Base-by-base conservation (phyloP, 225 moss, liverwort and hornwort genomes). In the Antitrichia curtipendula region DNA sequence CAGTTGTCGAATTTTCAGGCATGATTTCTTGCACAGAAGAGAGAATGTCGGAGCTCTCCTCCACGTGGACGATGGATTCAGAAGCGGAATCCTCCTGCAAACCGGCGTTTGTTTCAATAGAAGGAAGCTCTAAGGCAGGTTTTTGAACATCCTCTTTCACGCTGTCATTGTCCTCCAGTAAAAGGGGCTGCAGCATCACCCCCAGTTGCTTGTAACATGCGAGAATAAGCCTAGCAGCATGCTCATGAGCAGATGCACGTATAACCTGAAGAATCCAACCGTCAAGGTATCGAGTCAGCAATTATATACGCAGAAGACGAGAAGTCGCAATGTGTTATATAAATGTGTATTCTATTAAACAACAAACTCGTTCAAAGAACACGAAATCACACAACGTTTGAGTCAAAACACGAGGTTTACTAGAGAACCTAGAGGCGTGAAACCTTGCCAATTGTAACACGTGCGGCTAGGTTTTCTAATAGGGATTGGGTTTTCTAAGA, bases 211-310 rank as follows among this genome's bases (percentile, higher is more conserved):
- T 95, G 76, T 96, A 96, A 71, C 96, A 96, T 49, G 96, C 92
- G 29, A 98, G 93, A 83, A 97, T 96, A 83, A 98, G 93, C 92
- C 97, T 95, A 61, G 97, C 98, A 65, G 95, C 95, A 92, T 99
- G 99, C 90, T 99, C 99, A 92, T 99, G 97, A 29, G 96, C 97
- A 87, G 97, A 97, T 82, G 99, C 96, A 61, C 96, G 94, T 45
- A 96, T 95, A 41, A 95, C 96, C 97, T 99, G 91, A 70, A 49
- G 32, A 59, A 73, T n/a, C 16, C 81, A 74, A 53, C 40, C 65
- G 59, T 87, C 50, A 81, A 58, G 47, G 73, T 75, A 45, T 43
- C 40, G 38, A 54, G 45, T 80, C 75, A 83, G 73, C 20, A 82
- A 61, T 34, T 61, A 36, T 65, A 75, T 9, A 52, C 28, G 50